Conservation (phyloP, 2,329 filamentous ascomycete genomes). For the Hypoxylon sp. region DNA sequence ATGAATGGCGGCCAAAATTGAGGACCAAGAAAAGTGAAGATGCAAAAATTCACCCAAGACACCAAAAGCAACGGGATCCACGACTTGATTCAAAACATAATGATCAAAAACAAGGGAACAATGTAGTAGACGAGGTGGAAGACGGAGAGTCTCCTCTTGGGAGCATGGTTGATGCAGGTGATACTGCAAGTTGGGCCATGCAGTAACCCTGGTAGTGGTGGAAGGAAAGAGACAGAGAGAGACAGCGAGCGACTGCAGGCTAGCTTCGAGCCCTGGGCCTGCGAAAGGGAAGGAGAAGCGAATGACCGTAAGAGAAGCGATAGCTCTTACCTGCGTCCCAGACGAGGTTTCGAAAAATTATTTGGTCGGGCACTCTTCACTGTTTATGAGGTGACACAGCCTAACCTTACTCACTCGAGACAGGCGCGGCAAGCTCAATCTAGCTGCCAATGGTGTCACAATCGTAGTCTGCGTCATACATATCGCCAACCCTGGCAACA, state of each 20-base stretch:
- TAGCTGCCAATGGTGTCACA: constrained; percentile 47
- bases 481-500: constrained; percentile 48
- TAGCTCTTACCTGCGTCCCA: constrained; percentile 29
- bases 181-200: constrained; percentile 43
- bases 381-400: constrained; percentile 44
- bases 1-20: constrained; percentile 48
- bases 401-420: constrained; percentile 28
- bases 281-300: constrained; percentile 31
- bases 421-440: constrained; percentile 19
- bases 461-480: constrained; percentile 51
- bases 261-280: constrained; percentile 41
- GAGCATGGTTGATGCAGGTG: constrained; percentile 44
- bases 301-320: constrained; percentile 13
- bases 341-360: constrained; percentile 42
- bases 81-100: constrained; percentile 59
- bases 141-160: constrained; percentile 36
- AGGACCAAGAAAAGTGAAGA: constrained; percentile 54
- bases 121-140: constrained; percentile 45
- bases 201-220: constrained; percentile 39
- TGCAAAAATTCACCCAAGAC: constrained; percentile 61
- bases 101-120: constrained; percentile 52
- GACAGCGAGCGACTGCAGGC: constrained; percentile 35
- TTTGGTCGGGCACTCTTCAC: constrained; percentile 37
- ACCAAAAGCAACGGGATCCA: constrained; percentile 58
- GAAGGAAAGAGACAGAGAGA: constrained; percentile 30